A percentile compares a stretch with the other conserved stretches of the same genome.
phyloP scores from a whole-genome alignment of 805 yeast genomes.

The Schizosaccharomyces lindneri region DNA sequence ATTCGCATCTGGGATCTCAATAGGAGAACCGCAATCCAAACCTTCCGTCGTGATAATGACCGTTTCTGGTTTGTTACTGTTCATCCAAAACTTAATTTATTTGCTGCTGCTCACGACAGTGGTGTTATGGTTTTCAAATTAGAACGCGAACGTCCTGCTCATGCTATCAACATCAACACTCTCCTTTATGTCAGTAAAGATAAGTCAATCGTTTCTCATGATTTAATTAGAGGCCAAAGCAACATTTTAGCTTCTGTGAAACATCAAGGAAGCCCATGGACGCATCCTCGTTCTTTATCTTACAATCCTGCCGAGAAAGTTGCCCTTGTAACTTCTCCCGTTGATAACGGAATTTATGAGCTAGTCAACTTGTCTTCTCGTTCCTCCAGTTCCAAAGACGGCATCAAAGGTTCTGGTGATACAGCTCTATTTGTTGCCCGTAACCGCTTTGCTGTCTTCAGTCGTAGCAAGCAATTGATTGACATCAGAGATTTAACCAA shows the following conservation, averaged over 20 bases:
- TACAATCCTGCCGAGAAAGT: constrained; percentile 86
- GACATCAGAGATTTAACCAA: constrained; percentile 67
- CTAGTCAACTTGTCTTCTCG: constrained; percentile 26
- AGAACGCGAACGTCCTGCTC: constrained; percentile 95
- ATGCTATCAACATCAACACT: constrained; percentile 42
- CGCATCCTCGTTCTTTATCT: constrained; percentile 57
- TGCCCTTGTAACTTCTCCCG: constrained; percentile 46
- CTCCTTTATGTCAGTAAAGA: constrained; percentile 57
- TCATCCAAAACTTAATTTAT: constrained; percentile 74
- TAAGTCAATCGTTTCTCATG: constrained; percentile 63
- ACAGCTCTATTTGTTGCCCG: constrained; percentile 82
- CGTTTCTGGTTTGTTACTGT: constrained; percentile 81
- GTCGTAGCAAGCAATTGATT: constrained; percentile 36
- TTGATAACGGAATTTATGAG: constrained; percentile 42
- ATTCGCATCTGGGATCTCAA: constrained; percentile 91
- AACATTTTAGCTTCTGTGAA: constrained; percentile 41
- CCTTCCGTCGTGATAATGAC: constrained; percentile 78
- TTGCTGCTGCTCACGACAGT: constrained; percentile 88
- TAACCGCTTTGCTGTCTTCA: constrained; percentile 71
- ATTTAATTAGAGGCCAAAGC: constrained; percentile 17
- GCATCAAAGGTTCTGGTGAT: constrained; percentile 58
- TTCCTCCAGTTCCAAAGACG: constrained; percentile 30
- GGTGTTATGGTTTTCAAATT: constrained; percentile 96
- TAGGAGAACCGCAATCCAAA: constrained; percentile 78
- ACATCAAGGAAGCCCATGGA: constrained; percentile 67